Evolutionary conservation across 768 basidiomycete species (phyloP), one percentile per base, ranked within the genome.

Genomic region (Lepiota subincarnata): DNA sequence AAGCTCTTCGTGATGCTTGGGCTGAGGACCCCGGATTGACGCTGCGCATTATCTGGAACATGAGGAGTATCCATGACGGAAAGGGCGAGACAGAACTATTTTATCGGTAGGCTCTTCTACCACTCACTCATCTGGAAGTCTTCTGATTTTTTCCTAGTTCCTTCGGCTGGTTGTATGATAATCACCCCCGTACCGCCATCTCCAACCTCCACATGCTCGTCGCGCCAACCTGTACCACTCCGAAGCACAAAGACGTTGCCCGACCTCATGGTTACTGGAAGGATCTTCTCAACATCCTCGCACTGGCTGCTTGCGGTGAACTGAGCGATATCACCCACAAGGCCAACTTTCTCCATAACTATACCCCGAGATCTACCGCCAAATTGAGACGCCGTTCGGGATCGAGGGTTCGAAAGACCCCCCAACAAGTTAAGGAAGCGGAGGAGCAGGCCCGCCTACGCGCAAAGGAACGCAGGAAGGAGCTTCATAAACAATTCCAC

Each of bases 101-200:
- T 60, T 87, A 86, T 63, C 70, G 66, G 78, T 79, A 56, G 39
- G 72, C 58, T 6, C 35, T 49, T 31, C 20, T 13, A 3, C 31
- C 31, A 31, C 10, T 31, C 31, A 8, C 31, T 31, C 16, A 18
- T 6, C 6, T 22, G n/a, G 20, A 26, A 43, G 35, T 41, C 0
- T 50, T 20, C 37, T 37, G 12, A 20, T 35, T 14, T 39, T 48
- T 38, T 49, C 18, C 34, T 53, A 78, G 79, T 11, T 75, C 79
- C 3, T 85, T 80, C 44, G 84, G 82, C 12, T 88, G 86, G 86
- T 71, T 89, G 0, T 86, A 81, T 62, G 67, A 82, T 4, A 70
- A 85, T 4, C 85, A 89, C 55, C 86, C 86, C 1, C 76, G 83
- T 2, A 88, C 87, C 0, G 83, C 86, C 2, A 81, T 90, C 42